These are phyloP conservation scores for Neofusicoccum cordaticola DNA, from an alignment of 2,329 filamentous ascomycete species.

Conservation along the genomic window DNA sequence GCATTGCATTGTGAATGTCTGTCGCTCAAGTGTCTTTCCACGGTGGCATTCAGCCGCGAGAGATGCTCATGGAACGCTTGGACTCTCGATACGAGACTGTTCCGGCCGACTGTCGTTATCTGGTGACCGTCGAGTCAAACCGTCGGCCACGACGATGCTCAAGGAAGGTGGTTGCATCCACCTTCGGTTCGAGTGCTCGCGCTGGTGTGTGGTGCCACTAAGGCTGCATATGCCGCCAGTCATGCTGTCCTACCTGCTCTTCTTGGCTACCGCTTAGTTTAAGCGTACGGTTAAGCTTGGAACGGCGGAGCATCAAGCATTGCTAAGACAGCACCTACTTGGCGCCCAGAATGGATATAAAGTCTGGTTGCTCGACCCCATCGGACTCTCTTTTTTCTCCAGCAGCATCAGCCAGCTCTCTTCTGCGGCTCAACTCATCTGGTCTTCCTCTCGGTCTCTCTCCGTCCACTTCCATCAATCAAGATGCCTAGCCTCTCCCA, in stretches of 20 bases:
- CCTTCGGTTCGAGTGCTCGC: not conserved
- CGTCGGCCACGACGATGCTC: not conserved
- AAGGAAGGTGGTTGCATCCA: not conserved
- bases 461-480: not conserved
- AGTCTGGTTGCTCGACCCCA: not conserved
- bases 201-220: not conserved
- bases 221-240: not conserved
- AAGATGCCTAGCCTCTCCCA: not conserved
- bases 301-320: not conserved
- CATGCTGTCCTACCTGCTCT: not conserved
- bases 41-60: not conserved
- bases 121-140: not conserved
- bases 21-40: no score
- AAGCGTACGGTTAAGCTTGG: conserved; percentile 8
- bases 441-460: not conserved
- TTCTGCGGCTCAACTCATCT: not conserved
- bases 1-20: not conserved
- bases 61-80: not conserved
- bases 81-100: not conserved
- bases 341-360: conserved; percentile 7
- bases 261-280: not conserved
- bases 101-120: not conserved
- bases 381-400: not conserved
- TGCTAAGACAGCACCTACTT: not conserved
- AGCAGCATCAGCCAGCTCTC: not conserved